Conservation (phyloP, 352 stramenopile genomes). For the Peronospora destructor region DNA sequence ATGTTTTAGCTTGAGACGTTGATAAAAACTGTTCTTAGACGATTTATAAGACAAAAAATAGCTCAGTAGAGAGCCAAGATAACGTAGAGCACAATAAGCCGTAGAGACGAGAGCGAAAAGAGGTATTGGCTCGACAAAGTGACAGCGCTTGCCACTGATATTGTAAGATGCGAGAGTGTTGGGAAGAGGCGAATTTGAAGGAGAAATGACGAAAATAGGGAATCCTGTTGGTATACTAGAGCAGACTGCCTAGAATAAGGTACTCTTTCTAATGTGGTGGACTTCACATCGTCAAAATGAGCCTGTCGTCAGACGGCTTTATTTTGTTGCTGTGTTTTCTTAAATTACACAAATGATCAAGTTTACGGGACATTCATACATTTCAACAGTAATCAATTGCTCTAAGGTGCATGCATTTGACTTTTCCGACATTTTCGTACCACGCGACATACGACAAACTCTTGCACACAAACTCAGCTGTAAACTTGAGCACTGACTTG, state of each 20-base stretch:
- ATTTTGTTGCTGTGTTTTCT: too few relatives aligned
- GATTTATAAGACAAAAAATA: not conserved
- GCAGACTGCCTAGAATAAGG: too few relatives aligned
- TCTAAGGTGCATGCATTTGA: too few relatives aligned
- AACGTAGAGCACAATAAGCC: not conserved
- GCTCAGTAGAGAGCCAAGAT: constrained; percentile 3
- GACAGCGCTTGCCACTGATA: not conserved
- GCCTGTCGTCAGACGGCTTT: too few relatives aligned
- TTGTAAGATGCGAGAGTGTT: constrained; percentile 12
- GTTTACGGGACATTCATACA: too few relatives aligned
- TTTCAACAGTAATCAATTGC: too few relatives aligned
- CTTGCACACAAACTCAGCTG: constrained; percentile 12
- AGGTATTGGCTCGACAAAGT: not conserved
- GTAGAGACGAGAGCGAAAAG: not conserved
- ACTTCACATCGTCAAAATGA: too few relatives aligned
- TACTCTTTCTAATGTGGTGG: too few relatives aligned
- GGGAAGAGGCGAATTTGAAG: not conserved
- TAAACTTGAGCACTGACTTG: constrained; percentile 67
- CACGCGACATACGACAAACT: too few relatives aligned
- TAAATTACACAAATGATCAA: too few relatives aligned
- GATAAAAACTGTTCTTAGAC: not conserved
- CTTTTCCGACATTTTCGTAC: too few relatives aligned
- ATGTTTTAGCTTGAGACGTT: constrained; percentile 1
- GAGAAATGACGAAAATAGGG: too few relatives aligned
- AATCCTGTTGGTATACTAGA: not conserved